A percentile compares a stretch with the other conserved stretches of the same genome.
Conservation (phyloP, 148 eudicot species). For the Fagopyrum esculentum region DNA sequence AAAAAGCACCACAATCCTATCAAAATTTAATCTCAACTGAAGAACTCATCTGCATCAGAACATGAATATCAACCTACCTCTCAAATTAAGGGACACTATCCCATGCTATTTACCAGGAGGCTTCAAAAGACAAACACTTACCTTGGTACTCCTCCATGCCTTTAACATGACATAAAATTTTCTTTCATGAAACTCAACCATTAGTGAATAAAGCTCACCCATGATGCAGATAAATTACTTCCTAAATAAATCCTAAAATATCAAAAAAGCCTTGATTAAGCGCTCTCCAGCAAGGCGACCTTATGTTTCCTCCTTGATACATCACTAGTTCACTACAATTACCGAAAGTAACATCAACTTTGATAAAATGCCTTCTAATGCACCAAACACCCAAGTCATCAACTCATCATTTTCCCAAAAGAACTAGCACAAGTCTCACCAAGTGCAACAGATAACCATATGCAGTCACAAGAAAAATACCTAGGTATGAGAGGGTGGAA, state of each 20-base stretch:
- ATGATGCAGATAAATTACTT: not conserved
- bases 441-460: not conserved
- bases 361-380: not conserved
- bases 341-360: not conserved
- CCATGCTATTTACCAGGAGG: not conserved
- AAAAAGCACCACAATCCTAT: not conserved
- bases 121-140: not conserved
- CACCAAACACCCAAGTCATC: not conserved
- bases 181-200: not conserved
- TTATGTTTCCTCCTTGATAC: not conserved
- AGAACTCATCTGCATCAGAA: not conserved
- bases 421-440: not conserved
- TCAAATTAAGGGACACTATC: not conserved
- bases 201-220: not conserved
- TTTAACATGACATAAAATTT: not conserved
- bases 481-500: not conserved
- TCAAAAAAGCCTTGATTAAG: not conserved
- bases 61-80: constrained; percentile 1
- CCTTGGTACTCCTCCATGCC: constrained; percentile 1
- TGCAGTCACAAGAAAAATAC: not conserved
- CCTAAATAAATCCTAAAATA: not conserved
- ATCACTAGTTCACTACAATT: not conserved
- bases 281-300: not conserved
- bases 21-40: not conserved
- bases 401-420: not conserved